Conservation (phyloP, 2,329 filamentous ascomycete genomes). For the Nigrospora osmanthi region DNA sequence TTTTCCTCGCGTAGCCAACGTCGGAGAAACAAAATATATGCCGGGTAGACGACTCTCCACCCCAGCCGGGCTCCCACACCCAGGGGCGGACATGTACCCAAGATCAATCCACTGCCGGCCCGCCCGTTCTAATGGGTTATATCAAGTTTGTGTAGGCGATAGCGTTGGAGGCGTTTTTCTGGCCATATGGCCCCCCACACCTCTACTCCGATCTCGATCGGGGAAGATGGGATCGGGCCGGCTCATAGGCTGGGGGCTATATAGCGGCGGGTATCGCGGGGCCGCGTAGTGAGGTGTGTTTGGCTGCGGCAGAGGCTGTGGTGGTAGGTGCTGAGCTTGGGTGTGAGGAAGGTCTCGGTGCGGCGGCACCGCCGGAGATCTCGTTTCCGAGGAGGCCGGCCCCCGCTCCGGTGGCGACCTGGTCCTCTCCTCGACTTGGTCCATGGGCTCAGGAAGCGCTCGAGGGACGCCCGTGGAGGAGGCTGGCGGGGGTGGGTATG, state of each 20-base stretch:
- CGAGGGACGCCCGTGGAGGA: conserved; percentile 20
- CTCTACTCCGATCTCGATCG: conserved; percentile 20
- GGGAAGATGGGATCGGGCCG: conserved; percentile 22
- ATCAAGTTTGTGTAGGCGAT: conserved; percentile 4
- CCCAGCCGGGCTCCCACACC: too few relatives aligned
- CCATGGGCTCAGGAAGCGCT: conserved; percentile 18
- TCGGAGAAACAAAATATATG: too few relatives aligned
- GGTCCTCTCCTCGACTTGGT: conserved; percentile 19
- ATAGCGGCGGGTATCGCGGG: conserved; percentile 11
- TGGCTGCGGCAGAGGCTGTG: conserved; percentile 16
- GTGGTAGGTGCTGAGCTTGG: conserved; percentile 8
- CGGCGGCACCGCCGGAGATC: conserved; percentile 18
- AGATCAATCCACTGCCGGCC: too few relatives aligned
- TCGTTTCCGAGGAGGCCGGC: conserved; percentile 11
- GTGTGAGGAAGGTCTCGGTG: conserved; percentile 12
- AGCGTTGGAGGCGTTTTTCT: conserved; percentile 13
- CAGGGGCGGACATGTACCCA: too few relatives aligned
- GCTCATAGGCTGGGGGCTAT: conserved; percentile 10
- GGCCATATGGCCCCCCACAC: conserved; percentile 17
- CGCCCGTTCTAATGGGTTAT: too few relatives aligned
- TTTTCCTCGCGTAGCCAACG: too few relatives aligned
- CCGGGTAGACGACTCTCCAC: too few relatives aligned
- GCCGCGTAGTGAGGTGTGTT: conserved; percentile 14
- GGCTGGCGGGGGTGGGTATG: conserved; percentile 12
- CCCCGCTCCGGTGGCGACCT: conserved; percentile 19